A percentile compares a stretch with the other conserved stretches of the same genome.
These are phyloP conservation scores for Penicillium sp. DNA, from an alignment of 2,329 filamentous ascomycete genomes.

Conservation along the genomic window DNA sequence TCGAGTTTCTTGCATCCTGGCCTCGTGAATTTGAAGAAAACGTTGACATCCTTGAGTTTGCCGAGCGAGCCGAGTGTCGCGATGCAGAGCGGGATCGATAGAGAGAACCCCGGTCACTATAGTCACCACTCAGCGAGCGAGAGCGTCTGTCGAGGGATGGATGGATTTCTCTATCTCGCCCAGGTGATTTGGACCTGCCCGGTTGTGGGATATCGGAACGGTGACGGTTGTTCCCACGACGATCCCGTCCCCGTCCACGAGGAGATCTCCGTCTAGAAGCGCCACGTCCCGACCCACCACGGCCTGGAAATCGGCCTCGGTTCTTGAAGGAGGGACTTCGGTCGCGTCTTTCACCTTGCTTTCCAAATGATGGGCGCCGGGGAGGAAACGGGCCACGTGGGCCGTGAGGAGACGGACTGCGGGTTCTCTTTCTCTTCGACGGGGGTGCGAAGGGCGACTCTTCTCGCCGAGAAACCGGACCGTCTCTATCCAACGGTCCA, in stretches of 20 bases:
- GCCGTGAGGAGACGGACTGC: conserved; percentile 40
- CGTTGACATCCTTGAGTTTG: conserved; percentile 31
- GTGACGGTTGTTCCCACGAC: conserved; percentile 30
- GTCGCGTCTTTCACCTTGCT: conserved; percentile 37
- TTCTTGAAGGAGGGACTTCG: conserved; percentile 37
- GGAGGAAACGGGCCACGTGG: conserved; percentile 18
- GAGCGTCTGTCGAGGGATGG: conserved; percentile 29
- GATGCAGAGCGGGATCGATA: conserved; percentile 37
- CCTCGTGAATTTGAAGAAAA: conserved; percentile 24
- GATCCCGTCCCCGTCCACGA: conserved; percentile 28
- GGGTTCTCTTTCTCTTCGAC: conserved; percentile 41
- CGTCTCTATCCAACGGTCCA: conserved; percentile 24
- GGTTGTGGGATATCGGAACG: conserved; percentile 27
- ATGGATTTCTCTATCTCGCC: conserved; percentile 25
- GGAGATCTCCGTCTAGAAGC: conserved; percentile 26
- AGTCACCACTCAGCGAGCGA: conserved; percentile 27
- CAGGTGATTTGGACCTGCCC: conserved; percentile 35
- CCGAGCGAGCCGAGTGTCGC: conserved; percentile 34
- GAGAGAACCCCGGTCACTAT: conserved; percentile 27
- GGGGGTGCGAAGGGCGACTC: conserved; percentile 32
- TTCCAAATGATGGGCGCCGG: conserved; percentile 29
- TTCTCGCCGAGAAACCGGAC: conserved; percentile 25
- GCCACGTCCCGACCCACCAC: conserved; percentile 33
- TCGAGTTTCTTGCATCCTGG: conserved; percentile 27
- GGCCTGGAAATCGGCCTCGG: conserved; percentile 35